Base-by-base conservation (phyloP, 805 yeast species). In the Jamesozyma piceae region DNA sequence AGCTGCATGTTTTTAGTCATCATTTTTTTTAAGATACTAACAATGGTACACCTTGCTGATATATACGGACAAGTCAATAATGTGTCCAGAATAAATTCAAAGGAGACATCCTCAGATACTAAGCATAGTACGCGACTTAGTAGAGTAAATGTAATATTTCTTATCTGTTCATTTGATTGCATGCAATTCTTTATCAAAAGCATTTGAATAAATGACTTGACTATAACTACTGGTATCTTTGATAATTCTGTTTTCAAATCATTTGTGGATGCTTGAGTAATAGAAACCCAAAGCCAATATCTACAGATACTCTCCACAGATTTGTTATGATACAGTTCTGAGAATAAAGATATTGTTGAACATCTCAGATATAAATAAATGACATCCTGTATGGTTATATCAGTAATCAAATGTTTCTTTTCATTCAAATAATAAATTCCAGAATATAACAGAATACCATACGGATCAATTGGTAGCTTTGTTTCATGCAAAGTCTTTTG, bases 21-120 rank as follows among this genome's bases (percentile, higher is more conserved):
- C 49, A 87, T 67, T 48, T 78, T 82, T 57, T 82, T 86, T 53
- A 87, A 69, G 21, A 86, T 76, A 3, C 79, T 75, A 17, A 86
- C 72, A 30, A 78, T 64, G 3, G 76, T 75, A 19, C 78, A 68
- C 49, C 77, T 77, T n/a, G 76, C 74, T 29, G 73, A 70, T 31
- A 69, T 76, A 54, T 71, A 77, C 1, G 94, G 92, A 53, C 94
- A 84, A 38, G 74, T 69, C 22, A 69, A 65, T 39, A 90, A 65
- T 0, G 89, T 72, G 55, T 85, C 89, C 21, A 70, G 54, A 11
- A 86, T 66, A 54, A 82, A 84, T 3, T 66, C 66, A 61, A 77
- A 85, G 1, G 83, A 63, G 13, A 69, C 63, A 1, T 66, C 64
- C 44, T 82, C 86, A 0, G 79, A 74, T 32, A 79, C 61, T 20